Base-by-base conservation (phyloP, 148 eudicot species). In the Rhododendron molle region DNA sequence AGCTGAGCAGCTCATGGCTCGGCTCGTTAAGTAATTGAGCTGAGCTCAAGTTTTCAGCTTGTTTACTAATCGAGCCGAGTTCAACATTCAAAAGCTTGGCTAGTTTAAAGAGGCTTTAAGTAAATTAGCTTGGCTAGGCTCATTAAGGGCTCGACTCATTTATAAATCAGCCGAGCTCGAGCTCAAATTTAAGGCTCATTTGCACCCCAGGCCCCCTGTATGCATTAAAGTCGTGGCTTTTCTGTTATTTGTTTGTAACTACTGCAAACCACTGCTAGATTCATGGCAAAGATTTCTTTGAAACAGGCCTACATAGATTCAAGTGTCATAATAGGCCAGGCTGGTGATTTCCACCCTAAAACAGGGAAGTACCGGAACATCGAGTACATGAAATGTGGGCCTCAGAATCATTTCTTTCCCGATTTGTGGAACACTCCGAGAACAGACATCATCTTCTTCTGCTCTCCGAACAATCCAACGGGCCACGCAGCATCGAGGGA, bases 381-480 rank as follows among this genome's bases (percentile, higher is more conserved):
- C 1, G 92, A 89, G 83, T 95, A 95, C 90, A 91, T 94, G 95
- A 92, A 86, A 82, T 95, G 99, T 67, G 94, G 89, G 4, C 86
- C 86, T 30, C 77, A 89, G 44, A 96, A 95, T 84, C 69, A 87
- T 79, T 96, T 96, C 85, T 95, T 95, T 65, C 98, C 99, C 3
- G 91, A 96, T 80, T 87, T 94, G 47, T 77, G 88, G 2, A 90
- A 74, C 1, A 88, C 89, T 81, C 80, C 90, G 30, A 91, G 94
- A 91, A 95, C 99, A 12, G 96, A 96, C 78, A 76, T 96, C 40
- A 96, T 96, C 26, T 96, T 94, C 92, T 96, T 96, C 74, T 96
- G 99, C 84, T 93, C 96, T 14, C 98, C 99, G 2, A 96, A 96
- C 77, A 96, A 96, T 82, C 99, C 98, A 13, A 96, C 99, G 0